Evolutionary conservation across 148 eudicot species (phyloP).

Genomic region (Gaultheria prostrata): DNA sequence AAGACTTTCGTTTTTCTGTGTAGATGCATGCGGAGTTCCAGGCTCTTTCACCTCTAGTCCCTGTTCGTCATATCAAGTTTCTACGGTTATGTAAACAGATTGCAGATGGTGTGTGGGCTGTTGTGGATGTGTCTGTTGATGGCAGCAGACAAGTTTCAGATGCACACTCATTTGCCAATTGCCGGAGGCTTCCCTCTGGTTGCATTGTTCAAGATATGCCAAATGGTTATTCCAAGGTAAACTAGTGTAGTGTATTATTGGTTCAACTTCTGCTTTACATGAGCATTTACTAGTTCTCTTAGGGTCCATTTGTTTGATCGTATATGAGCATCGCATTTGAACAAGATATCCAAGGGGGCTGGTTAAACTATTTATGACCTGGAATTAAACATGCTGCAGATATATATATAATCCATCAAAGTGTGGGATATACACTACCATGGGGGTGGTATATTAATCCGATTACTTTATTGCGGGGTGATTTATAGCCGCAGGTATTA

Average conservation of each 20-base stretch:
- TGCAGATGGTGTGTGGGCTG: conserved; percentile 62
- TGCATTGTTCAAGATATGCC: conserved; percentile 68
- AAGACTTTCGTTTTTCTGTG: background rate
- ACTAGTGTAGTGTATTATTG: conserved; percentile 3
- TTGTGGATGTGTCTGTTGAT: conserved; percentile 78
- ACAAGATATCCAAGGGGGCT: background rate
- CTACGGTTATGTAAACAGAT: conserved; percentile 71
- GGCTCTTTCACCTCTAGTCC: conserved; percentile 64
- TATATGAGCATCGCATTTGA: background rate
- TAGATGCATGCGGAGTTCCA: conserved; percentile 53
- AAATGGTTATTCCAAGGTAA: conserved; percentile 75
- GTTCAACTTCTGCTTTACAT: conserved; percentile 26
- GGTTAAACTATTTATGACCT: background rate
- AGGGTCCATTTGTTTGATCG: background rate
- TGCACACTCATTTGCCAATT: conserved; percentile 28
- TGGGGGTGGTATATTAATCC: background rate
- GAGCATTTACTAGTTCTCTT: conserved; percentile 7
- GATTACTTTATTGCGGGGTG: background rate
- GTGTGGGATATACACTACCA: background rate
- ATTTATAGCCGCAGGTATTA: background rate
- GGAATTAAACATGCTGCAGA: background rate
- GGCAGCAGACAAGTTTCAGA: conserved; percentile 34
- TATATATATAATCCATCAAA: background rate
- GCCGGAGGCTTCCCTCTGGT: conserved; percentile 82
- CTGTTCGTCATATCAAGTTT: conserved; percentile 61